Base-by-base conservation (phyloP, 495 filamentous ascomycete genomes). In the Rostrohypoxylon terebratum region DNA sequence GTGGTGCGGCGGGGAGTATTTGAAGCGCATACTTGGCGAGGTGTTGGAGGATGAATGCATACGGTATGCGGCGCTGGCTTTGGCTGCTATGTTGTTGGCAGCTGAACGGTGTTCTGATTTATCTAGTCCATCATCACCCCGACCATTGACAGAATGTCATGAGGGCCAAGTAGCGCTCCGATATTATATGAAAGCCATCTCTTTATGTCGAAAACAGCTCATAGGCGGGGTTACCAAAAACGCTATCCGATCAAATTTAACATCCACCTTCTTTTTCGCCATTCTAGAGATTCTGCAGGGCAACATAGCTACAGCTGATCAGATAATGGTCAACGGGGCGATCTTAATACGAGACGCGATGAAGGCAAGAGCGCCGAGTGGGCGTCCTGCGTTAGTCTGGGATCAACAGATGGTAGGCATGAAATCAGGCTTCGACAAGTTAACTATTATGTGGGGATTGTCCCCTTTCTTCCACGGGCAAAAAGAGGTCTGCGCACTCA, bases 201-300 rank as follows among this genome's bases (percentile, higher is more conserved):
- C 73, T 8, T 28, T 75, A 25, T 77, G 71, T 61, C 71, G 76
- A 14, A 50, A 69, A 34, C 68, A 58, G 9, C 51, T 77, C 0
- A 54, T 58, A 6, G 50, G 33, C 3, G 75, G 72, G 3, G 47
- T 72, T 11, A 67, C 63, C 8, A 53, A 58, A 0, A 42, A 64
- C 8, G 59, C 60, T 0, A 33, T 71, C 31, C 72, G 72, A 6
- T 38, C 71, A 0, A 69, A 66, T 38, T 23, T 63, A 5, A 72
- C 45, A 9, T 45, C 57, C 23, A 70, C 40, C 4, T 67, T 69
- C 47, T 71, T 77, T 60, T 69, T 78, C 31, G 68, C 73, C 36
- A 48, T 78, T 62, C 60, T 79, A 40, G 78, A 80, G 68, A 44
- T 80, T 13, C 38, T 80, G 13, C 77, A 77, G 34, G 75, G 78